Evolutionary conservation across 2,329 filamentous ascomycete genomes (phyloP).

Genomic region (Penicillium sp.): DNA sequence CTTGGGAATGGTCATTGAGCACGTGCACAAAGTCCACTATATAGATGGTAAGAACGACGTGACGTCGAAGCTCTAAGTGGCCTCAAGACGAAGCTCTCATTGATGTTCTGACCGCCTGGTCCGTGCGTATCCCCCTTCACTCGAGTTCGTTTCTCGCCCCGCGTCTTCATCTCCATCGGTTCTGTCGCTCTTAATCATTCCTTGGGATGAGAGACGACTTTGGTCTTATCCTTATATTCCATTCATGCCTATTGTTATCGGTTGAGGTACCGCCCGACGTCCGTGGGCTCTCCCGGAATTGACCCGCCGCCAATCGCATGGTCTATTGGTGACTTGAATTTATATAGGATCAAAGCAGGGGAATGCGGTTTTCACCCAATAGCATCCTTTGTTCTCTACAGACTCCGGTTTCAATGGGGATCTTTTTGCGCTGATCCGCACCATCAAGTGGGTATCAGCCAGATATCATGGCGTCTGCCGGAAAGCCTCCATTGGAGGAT

Average conservation of each 20-base stretch:
- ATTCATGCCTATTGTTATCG: conserved; percentile 11
- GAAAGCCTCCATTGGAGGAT: conserved; percentile 47
- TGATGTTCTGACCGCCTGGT: conserved; percentile 28
- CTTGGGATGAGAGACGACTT: conserved; percentile 19
- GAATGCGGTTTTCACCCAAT: conserved; percentile 41
- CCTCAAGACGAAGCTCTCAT: conserved; percentile 11
- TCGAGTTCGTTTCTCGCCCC: conserved; percentile 27
- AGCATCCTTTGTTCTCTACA: conserved; percentile 29
- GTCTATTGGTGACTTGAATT: conserved; percentile 16
- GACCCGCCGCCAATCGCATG: conserved; percentile 21
- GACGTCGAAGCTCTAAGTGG: conserved; percentile 10
- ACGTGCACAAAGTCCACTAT: neutral
- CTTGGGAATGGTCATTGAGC: neutral
- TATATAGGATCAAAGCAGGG: conserved; percentile 26
- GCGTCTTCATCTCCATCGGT: conserved; percentile 23
- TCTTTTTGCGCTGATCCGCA: conserved; percentile 38
- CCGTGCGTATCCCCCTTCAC: conserved; percentile 26
- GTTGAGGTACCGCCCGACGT: conserved; percentile 10
- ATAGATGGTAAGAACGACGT: neutral
- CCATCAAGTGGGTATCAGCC: conserved; percentile 33
- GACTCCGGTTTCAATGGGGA: conserved; percentile 43
- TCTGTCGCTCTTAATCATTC: conserved; percentile 19
- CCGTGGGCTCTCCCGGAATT: conserved; percentile 17
- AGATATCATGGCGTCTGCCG: conserved; percentile 44
- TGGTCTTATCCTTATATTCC: conserved; percentile 17